A percentile compares a stretch with the other conserved stretches of the same genome.
Evolutionary conservation across 495 filamentous ascomycete genomes (phyloP).

Genomic region (Hyaloscypha bicolor): DNA sequence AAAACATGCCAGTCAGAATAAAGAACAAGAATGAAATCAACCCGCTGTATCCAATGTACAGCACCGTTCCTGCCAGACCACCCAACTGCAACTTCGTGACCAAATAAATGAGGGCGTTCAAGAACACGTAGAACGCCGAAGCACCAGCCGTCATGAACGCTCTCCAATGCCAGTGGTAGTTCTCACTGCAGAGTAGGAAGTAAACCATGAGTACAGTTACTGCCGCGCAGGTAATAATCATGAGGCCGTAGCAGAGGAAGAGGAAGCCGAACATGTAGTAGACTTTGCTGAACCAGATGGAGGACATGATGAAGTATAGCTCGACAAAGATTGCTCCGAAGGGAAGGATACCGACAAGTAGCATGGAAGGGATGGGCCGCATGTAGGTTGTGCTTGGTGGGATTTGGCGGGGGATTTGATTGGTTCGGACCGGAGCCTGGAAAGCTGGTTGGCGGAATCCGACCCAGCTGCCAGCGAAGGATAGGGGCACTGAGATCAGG

Average conservation of each 20-base stretch:
- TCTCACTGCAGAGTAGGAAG: constrained; percentile 91
- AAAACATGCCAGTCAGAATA: constrained; percentile 80
- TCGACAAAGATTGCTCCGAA: constrained; percentile 98
- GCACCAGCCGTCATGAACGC: constrained; percentile 87
- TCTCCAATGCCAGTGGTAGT: constrained; percentile 99
- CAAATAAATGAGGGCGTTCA: constrained; percentile 87
- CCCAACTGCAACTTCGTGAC: constrained; percentile 80
- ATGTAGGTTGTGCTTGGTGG: constrained; percentile 81
- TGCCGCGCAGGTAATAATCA: constrained; percentile 93
- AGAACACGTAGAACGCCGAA: constrained; percentile 86
- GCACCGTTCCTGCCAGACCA: constrained; percentile 79
- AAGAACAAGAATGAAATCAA: constrained; percentile 91
- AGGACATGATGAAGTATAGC: constrained; percentile 97
- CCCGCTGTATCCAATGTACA: constrained; percentile 92
- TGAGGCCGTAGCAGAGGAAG: constrained; percentile 95
- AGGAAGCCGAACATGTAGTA: constrained; percentile 99
- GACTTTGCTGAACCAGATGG: constrained; percentile 95
- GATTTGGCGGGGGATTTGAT: constrained; percentile 97
- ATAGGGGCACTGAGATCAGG: constrained; percentile 89
- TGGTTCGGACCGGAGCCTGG: constrained; percentile 84
- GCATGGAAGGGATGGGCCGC: constrained; percentile 80
- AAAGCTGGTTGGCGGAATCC: constrained; percentile 71
- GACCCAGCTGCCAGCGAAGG: constrained; percentile 88
- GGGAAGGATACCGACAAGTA: constrained; percentile 87
- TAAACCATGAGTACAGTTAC: constrained; percentile 93